Evolutionary conservation across 2,329 filamentous ascomycete species (phyloP), one percentile per base, ranked within the genome.

Genomic region (Penicillium oxalicum): DNA sequence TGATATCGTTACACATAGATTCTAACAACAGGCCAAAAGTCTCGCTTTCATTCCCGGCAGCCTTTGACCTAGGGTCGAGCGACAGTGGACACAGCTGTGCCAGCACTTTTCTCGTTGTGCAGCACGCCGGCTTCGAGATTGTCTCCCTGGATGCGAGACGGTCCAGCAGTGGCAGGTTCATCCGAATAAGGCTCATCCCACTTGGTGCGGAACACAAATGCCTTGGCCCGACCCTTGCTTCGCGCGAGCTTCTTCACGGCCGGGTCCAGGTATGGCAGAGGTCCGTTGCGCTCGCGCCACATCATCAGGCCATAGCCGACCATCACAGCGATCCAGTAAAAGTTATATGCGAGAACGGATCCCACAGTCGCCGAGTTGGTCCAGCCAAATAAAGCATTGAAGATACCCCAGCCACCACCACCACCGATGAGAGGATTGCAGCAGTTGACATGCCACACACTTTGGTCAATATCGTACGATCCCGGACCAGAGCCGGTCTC

Each of bases 351-450:
- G 53, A 95, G 82, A 56, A 95, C 86, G 0, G 87, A 91, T 43
- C 88, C 88, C 60, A 91, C 90, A 2, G 89, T 94, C 5, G 88
- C 90, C 11, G 86, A 88, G 73, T 95, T 95, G 56, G 83, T 80
- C 89, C 89, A 95, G 48, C 90, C 89, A 9, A 95, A 75, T 46
- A 95, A 76, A 49, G 87, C 83, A 60, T 93, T 91, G 76, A 95
- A 87, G 59, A 95, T 82, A 48, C 87, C 88, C 88, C 88, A 95
- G 41, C 86, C 87, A 40, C 84, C 83, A 52, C 86, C 87, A 36
- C 84, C 83, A 53, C 87, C 83, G 29, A 84, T 67, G 41, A 81
- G 72, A 0, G 88, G 85, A 59, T 81, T 90, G 65, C 88, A 91
- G 74, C 87, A 94, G 62, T 91, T 90, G 50, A 91, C 80, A 61